These are phyloP conservation scores for Nannochloropsis oceanica DNA, from an alignment of 108 stramenopile genomes.

Conservation along the genomic window DNA sequence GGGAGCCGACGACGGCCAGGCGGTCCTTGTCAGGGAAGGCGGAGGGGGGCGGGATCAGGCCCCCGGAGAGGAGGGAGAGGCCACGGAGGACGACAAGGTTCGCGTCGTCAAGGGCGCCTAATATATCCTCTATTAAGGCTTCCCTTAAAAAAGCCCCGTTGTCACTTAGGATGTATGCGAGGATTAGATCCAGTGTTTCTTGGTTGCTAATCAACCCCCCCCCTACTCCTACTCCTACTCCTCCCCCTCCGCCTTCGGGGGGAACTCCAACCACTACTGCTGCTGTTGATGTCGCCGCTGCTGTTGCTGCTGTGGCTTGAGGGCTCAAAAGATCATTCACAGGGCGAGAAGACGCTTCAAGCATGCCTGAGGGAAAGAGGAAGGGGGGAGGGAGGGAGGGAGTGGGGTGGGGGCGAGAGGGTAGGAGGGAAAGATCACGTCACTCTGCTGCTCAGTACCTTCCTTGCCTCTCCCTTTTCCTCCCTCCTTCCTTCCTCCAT, in stretches of 20 bases:
- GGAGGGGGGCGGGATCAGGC: neutral
- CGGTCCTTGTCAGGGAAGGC: neutral
- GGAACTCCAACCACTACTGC: too few species aligned
- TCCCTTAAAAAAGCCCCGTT: neutral
- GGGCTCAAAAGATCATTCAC: neutral
- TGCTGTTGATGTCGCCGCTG: too few species aligned
- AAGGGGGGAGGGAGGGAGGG: too few species aligned
- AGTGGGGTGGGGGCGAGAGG: too few species aligned
- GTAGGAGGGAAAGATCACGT: too few species aligned
- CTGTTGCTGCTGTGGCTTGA: too few species aligned
- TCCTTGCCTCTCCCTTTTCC: too few species aligned
- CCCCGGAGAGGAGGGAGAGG: neutral
- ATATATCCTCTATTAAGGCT: neutral
- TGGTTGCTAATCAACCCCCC: neutral
- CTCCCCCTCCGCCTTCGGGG: too few species aligned
- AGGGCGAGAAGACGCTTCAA: neutral
- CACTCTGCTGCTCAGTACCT: too few species aligned
- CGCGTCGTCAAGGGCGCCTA: neutral
- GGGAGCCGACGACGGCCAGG: neutral
- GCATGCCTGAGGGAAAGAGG: neutral
- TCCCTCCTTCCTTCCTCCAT: too few species aligned
- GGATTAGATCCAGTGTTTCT: neutral
- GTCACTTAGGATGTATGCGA: neutral
- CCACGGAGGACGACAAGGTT: neutral
- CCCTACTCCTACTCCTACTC: neutral